Evolutionary conservation across 768 basidiomycete genomes (phyloP), one percentile per base, ranked within the genome.

Genomic region (Cytidiella melzeri): DNA sequence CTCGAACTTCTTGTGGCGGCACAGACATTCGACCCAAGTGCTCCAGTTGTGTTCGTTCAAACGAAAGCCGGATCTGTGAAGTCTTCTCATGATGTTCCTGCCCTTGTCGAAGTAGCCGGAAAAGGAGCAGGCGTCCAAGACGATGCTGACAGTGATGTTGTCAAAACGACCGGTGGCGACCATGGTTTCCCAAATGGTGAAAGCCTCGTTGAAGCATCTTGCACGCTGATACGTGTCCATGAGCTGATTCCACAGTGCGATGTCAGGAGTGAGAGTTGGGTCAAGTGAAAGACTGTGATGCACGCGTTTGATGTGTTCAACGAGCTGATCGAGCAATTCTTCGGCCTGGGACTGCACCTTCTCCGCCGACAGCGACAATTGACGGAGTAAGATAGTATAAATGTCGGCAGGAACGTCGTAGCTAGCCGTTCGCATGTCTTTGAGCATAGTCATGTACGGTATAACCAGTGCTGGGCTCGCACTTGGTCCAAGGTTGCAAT

Each of bases 141-240:
- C 82, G 69, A 93, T 87, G 67, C 80, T 87, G 44, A 97, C 76
- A 52, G 80, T 85, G 48, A 73, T 65, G 46, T 79, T 67, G 64
- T 84, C 76, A 58, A 76, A 82, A 41, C 68, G 71, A 15, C 76
- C 73, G n/a, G 78, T 69, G 38, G 80, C 58, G 58, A 76, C 77
- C 64, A 90, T 74, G 61, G 73, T 72, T 60, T 92, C 82, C 91
- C 92, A 97, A 2, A 95, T 74, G 28, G 82, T 74, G 56, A 79
- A 84, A 13, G 86, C 82, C 50, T 88, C 85, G 1, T 67, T 69
- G 53, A 84, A 87, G 51, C 80, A 81, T 4, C 80, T 81, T 5
- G 84, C 72, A n/a, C 82, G 83, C 57, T 87, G 82, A 65, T 94
- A 97, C 0, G 89, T 83, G 64, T 90, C 80, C 87, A 96, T 90